Evolutionary conservation across 306 rosid genomes (phyloP).

Genomic region (Fagus crenata): DNA sequence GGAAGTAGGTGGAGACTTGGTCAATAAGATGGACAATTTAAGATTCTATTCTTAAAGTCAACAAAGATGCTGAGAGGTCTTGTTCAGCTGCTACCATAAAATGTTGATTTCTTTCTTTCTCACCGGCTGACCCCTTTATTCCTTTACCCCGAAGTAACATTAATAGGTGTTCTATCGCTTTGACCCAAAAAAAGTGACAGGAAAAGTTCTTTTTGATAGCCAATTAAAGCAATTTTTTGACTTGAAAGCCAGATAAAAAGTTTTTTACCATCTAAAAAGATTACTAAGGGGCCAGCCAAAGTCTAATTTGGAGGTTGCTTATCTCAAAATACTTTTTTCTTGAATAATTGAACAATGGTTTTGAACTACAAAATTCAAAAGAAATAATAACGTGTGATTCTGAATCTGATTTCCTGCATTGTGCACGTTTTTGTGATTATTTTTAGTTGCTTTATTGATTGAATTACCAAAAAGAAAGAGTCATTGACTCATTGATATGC

Average conservation of each 20-base stretch:
- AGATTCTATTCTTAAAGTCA: slow-evolving; percentile 18
- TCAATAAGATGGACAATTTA: slow-evolving; percentile 1
- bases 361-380: no score
- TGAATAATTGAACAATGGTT: no score
- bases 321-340: background rate
- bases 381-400: no score
- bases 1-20: slow-evolving; percentile 11
- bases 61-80: slow-evolving; percentile 13
- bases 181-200: background rate
- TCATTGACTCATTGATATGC: no score
- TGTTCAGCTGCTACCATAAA: background rate
- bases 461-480: no score
- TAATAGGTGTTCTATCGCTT: no score
- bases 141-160: no score
- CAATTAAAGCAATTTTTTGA: background rate
- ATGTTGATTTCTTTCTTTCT: no score
- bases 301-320: background rate
- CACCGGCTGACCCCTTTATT: no score
- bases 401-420: no score
- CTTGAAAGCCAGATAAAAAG: background rate
- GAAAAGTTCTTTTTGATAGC: background rate
- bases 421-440: no score
- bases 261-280: background rate
- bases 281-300: background rate
- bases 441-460: no score